Evolutionary conservation across 352 stramenopile genomes (phyloP).

Genomic region (Phytophthora meadii): DNA sequence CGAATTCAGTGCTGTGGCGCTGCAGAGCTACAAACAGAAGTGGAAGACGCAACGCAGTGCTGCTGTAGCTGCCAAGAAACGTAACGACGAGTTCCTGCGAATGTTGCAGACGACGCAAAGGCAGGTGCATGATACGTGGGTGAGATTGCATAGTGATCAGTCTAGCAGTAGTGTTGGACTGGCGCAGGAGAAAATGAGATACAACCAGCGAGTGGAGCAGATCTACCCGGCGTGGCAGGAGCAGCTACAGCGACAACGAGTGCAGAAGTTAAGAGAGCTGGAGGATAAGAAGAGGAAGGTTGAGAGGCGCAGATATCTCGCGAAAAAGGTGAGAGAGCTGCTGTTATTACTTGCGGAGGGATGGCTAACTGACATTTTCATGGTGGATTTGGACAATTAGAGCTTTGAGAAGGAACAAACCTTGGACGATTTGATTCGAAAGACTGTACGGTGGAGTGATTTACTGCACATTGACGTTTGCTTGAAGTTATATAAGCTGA

Average conservation of each 20-base stretch:
- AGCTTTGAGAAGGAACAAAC: constrained; percentile 85
- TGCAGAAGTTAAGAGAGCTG: constrained; percentile 65
- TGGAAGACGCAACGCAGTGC: constrained; percentile 59
- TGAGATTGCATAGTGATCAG: constrained; percentile 50
- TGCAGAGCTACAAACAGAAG: constrained; percentile 72
- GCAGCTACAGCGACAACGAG: constrained; percentile 53
- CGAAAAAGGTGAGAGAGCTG: constrained; percentile 62
- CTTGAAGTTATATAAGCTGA: not conserved
- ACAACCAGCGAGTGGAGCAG: constrained; percentile 66
- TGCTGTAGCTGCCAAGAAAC: constrained; percentile 50
- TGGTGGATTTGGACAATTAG: constrained; percentile 32
- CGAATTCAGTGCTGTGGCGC: constrained; percentile 75
- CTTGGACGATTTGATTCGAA: constrained; percentile 68
- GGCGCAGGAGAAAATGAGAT: constrained; percentile 67
- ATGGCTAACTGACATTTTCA: not conserved
- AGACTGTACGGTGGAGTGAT: constrained; percentile 51
- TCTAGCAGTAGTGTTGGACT: constrained; percentile 49
- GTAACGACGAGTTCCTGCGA: constrained; percentile 74
- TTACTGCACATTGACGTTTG: not conserved
- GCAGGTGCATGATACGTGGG: constrained; percentile 55
- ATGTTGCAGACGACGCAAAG: constrained; percentile 58
- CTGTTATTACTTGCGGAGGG: not conserved
- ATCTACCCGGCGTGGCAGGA: constrained; percentile 82
- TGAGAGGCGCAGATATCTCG: constrained; percentile 70
- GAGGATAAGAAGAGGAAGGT: constrained; percentile 80